phyloP scores from a whole-genome alignment of 2,329 filamentous ascomycete genomes.

The Venturia oleaginea region DNA sequence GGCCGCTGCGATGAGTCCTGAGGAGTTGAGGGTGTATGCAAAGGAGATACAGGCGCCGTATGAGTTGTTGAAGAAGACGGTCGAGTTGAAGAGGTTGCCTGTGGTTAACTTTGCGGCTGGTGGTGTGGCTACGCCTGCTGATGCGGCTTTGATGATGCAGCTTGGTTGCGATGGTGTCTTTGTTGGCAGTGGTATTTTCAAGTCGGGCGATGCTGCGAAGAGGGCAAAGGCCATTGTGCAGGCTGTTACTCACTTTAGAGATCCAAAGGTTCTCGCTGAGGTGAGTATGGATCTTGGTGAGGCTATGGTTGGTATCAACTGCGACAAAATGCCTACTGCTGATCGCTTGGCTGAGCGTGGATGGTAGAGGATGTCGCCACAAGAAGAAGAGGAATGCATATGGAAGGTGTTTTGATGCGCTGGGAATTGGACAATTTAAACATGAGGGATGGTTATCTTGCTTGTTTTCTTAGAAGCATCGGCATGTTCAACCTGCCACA shows the following conservation, averaged over 20 bases:
- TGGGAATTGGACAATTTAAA: neutral
- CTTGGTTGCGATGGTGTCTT: conserved; percentile 96
- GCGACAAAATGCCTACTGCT: conserved; percentile 62
- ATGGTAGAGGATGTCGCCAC: conserved; percentile 51
- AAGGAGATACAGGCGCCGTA: conserved; percentile 74
- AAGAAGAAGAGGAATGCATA: neutral
- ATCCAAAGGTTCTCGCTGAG: conserved; percentile 76
- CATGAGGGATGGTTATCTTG: neutral
- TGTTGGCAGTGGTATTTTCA: conserved; percentile 95
- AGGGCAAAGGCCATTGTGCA: conserved; percentile 90
- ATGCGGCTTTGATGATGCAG: conserved; percentile 98
- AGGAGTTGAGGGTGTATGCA: conserved; percentile 68
- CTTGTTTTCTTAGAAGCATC: neutral
- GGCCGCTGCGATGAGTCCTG: conserved; percentile 56
- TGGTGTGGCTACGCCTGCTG: conserved; percentile 97
- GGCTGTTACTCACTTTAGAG: conserved; percentile 83
- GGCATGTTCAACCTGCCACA: conserved; percentile 1
- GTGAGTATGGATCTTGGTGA: conserved; percentile 86
- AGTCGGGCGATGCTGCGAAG: conserved; percentile 83
- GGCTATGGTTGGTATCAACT: conserved; percentile 96
- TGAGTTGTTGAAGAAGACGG: conserved; percentile 74
- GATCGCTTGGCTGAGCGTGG: conserved; percentile 81
- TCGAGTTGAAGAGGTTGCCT: conserved; percentile 75
- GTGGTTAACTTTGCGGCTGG: conserved; percentile 98
- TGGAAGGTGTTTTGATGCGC: neutral